Evolutionary conservation across 2,329 filamentous ascomycete genomes (phyloP).

Genomic region (Penicillium sp.): DNA sequence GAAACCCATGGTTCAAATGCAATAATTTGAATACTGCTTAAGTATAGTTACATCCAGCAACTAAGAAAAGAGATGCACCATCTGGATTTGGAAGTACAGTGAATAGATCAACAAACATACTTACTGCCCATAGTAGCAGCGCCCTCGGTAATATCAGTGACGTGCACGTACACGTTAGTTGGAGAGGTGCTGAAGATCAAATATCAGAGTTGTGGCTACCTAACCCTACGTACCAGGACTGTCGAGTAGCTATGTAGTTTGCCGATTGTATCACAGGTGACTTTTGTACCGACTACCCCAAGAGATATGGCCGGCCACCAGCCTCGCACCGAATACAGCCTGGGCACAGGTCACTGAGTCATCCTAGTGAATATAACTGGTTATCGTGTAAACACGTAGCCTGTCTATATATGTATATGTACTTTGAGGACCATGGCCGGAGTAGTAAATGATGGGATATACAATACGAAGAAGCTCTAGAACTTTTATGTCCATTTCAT

Average conservation of each 20-base stretch:
- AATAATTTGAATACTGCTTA: too few relatives aligned
- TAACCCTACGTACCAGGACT: background rate
- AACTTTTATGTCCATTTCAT: slow-evolving; percentile 38
- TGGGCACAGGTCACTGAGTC: background rate
- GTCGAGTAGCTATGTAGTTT: background rate
- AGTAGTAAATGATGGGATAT: background rate
- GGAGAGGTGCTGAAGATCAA: too few relatives aligned
- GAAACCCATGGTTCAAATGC: too few relatives aligned
- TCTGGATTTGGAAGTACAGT: too few relatives aligned
- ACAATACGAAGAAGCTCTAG: slow-evolving; percentile 19
- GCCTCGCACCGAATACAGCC: background rate
- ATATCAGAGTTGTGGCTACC: background rate
- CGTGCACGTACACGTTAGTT: too few relatives aligned
- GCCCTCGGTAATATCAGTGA: too few relatives aligned
- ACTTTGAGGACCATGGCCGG: background rate
- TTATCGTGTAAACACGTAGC: background rate
- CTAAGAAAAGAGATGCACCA: too few relatives aligned
- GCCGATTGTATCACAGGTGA: background rate
- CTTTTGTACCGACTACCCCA: background rate
- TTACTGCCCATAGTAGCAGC: background rate
- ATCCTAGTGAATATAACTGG: background rate
- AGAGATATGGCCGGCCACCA: background rate
- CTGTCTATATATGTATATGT: background rate
- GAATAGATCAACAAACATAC: too few relatives aligned
- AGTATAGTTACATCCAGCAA: too few relatives aligned